Evolutionary conservation across 257 asterid genomes (phyloP).

Genomic region (Mitragyna speciosa): DNA sequence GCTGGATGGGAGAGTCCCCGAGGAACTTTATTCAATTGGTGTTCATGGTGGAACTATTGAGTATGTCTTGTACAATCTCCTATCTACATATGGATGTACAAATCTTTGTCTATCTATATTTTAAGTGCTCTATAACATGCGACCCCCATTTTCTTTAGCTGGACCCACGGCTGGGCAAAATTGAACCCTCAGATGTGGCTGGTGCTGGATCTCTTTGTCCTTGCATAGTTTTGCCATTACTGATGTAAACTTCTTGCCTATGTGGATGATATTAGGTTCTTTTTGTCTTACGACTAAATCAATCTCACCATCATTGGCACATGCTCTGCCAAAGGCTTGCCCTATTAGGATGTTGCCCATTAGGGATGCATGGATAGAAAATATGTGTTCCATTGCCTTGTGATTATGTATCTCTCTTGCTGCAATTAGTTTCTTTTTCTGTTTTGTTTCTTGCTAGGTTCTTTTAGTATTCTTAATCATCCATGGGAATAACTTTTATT

Average conservation of each 20-base stretch:
- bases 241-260: not conserved
- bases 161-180: no score
- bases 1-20: slow-evolving; percentile 84
- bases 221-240: not conserved
- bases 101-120: not conserved
- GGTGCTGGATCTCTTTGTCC: not conserved
- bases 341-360: not conserved
- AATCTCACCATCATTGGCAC: not conserved
- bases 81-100: not conserved
- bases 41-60: slow-evolving; percentile 96
- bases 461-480: not conserved
- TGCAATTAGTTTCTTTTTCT: not conserved
- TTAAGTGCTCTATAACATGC: not conserved
- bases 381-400: not conserved
- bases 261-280: not conserved
- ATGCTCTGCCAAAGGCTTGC: slow-evolving; percentile 1
- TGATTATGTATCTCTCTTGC: not conserved
- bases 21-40: slow-evolving; percentile 81
- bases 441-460: no score
- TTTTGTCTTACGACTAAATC: not conserved
- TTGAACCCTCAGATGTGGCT: not conserved
- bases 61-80: slow-evolving; percentile 43
- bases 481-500: not conserved
- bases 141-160: slow-evolving; percentile 3
- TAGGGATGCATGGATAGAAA: not conserved